Evolutionary conservation across 441 rosid species (phyloP).

Genomic region (Mallotus repandus): DNA sequence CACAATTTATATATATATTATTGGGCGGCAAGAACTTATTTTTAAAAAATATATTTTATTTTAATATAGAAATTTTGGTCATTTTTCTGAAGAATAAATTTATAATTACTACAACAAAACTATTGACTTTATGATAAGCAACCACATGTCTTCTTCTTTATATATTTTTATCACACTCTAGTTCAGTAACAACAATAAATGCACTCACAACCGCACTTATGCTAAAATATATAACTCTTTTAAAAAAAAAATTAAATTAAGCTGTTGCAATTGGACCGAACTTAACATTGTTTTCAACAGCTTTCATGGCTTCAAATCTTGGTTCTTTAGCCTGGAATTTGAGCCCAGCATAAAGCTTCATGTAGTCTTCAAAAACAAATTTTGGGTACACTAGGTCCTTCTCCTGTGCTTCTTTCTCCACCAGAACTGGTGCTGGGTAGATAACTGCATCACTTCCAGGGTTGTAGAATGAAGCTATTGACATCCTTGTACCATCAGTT

Average conservation of each 20-base stretch:
- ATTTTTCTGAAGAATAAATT: constrained; percentile 9
- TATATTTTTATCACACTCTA: background rate
- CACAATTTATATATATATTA: too few species aligned
- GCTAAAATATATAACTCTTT: background rate
- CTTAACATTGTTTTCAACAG: constrained; percentile 31
- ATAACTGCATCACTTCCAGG: constrained; percentile 86
- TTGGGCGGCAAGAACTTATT: background rate
- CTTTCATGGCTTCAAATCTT: constrained; percentile 85
- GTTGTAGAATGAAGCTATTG: constrained; percentile 90
- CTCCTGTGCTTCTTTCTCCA: constrained; percentile 50
- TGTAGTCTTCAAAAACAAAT: constrained; percentile 87
- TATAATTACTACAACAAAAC: background rate
- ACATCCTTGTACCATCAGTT: constrained; percentile 76
- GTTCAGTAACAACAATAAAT: background rate
- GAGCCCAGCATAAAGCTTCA: constrained; percentile 71
- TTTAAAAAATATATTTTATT: background rate
- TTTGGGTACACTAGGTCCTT: constrained; percentile 55
- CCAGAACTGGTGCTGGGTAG: constrained; percentile 70
- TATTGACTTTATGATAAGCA: background rate
- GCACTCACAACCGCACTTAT: background rate
- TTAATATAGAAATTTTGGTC: background rate
- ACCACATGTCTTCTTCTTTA: background rate
- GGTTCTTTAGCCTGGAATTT: constrained; percentile 92
- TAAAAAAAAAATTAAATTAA: constrained; percentile 18
- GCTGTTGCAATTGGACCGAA: constrained; percentile 51